Evolutionary conservation across 163 green algal species (phyloP), one percentile per base, ranked within the genome.

Genomic region (Chlorella variabilis): DNA sequence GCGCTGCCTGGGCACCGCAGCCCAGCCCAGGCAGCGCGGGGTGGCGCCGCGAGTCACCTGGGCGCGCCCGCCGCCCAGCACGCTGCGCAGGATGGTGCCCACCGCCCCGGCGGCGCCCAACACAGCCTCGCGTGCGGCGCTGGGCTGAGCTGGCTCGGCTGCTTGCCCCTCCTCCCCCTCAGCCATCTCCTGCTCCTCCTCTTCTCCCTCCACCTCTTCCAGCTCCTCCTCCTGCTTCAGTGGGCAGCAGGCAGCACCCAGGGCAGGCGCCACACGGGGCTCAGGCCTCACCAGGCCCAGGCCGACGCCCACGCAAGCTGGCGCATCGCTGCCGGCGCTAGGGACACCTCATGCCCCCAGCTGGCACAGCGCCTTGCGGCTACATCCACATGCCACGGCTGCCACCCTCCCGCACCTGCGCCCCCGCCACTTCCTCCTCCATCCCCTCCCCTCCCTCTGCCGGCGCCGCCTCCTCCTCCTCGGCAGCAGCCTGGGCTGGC

Each of bases 111-210:
- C 38, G 27, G 29, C 58, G 6, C 18, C 56, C 36, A 45, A 62
- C 42, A 75, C 17, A 38, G 36, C 62, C 11, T 27, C 36, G 9
- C 9, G 9, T 15, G 59, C 36, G 34, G 29, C 62, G n/a, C 41
- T 41, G 29, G 51, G 27, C 42, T 31, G n/a, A 18, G 49, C 18
- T 15, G 59, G 31, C 29, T 41, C n/a, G 1, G 2, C 54, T 11
- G 20, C 56, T 36, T 21, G 33, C 45, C 23, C 74, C 51, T 80
- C 74, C 31, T 51, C 74, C 6, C 54, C 49, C 65, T 82, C 75
- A 0, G 5, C 56, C 17, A 27, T 38, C 20, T 61, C 73, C 56
- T 71, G 38, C 38, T 42, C 73, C 25, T 23, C 38, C 27, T 33
- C 51, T n/a, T 27, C 70, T 5, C 41, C 73, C 33, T 71, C 56